phyloP scores from a whole-genome alignment of 2,329 filamentous ascomycete genomes.

The Cercospora zeae-maydis region DNA sequence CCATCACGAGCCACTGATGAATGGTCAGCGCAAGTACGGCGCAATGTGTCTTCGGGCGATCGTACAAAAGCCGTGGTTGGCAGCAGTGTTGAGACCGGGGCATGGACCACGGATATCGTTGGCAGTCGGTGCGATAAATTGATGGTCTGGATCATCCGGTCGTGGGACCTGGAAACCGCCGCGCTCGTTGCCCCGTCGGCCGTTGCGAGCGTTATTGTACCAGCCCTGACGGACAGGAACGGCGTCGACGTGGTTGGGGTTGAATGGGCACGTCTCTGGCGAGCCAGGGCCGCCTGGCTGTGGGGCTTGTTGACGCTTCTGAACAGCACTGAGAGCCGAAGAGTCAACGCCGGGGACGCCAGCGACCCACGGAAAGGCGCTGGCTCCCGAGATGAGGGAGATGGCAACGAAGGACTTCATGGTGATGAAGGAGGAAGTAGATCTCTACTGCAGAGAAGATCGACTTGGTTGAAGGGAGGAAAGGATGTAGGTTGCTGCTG shows the following conservation, averaged over 20 bases:
- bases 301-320: conserved; percentile 34
- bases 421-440: neutral
- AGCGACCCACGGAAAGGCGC: conserved; percentile 42
- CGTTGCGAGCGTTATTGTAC: conserved; percentile 45
- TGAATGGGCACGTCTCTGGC: conserved; percentile 39
- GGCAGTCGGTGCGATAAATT: conserved; percentile 37
- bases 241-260: conserved; percentile 39
- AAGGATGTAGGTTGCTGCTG: conserved; percentile 4
- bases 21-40: conserved; percentile 33
- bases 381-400: conserved; percentile 26
- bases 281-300: conserved; percentile 27
- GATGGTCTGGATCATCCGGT: conserved; percentile 40
- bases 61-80: conserved; percentile 17
- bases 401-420: conserved; percentile 31
- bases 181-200: conserved; percentile 40
- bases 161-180: conserved; percentile 48
- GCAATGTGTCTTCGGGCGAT: conserved; percentile 42
- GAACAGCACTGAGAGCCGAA: conserved; percentile 29
- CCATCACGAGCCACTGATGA: conserved; percentile 44
- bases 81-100: conserved; percentile 14
- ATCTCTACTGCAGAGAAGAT: neutral
- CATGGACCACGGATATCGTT: conserved; percentile 42
- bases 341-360: conserved; percentile 39
- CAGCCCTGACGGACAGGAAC: conserved; percentile 37
- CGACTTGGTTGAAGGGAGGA: neutral